Conservation (phyloP, 306 rosid genomes). For the Herpetospermum pedunculosum region DNA sequence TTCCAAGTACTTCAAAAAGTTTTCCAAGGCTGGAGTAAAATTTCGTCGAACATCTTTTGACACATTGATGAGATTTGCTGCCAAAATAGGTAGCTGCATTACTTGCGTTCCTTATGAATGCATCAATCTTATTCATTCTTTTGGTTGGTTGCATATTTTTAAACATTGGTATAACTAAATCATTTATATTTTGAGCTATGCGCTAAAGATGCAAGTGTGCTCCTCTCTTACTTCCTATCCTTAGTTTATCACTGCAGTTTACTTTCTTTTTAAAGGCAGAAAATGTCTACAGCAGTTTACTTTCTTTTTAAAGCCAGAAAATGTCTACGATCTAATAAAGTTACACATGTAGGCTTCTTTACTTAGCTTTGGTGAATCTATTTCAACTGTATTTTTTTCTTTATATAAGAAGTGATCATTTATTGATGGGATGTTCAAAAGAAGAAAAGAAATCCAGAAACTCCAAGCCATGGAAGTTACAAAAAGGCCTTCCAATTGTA, state of each 20-base stretch:
- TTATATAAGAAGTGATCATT: not conserved
- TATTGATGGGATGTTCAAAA: not conserved
- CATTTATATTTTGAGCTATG: not conserved
- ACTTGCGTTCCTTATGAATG: not conserved
- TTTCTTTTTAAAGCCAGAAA: not conserved
- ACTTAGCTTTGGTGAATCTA: not conserved
- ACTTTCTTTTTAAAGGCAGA: not conserved
- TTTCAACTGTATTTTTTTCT: not conserved
- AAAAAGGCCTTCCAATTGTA: not conserved
- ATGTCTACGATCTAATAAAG: not conserved
- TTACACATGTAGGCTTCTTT: not conserved
- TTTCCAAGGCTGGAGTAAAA: constrained; percentile 64
- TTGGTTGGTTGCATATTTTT: not conserved
- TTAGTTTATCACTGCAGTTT: not conserved
- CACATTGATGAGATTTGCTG: constrained; percentile 66
- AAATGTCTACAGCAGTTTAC: not conserved
- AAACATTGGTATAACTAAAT: not conserved
- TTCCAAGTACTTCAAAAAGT: constrained; percentile 55
- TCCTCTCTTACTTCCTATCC: not conserved
- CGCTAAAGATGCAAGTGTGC: not conserved
- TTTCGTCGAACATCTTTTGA: constrained; percentile 60
- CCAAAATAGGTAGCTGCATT: constrained; percentile 45
- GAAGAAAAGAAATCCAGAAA: not conserved
- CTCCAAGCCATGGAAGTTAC: not conserved
- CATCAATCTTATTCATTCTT: not conserved